These are phyloP conservation scores for Tulasnella sp. DNA, from an alignment of 768 basidiomycete genomes.

Conservation along the genomic window DNA sequence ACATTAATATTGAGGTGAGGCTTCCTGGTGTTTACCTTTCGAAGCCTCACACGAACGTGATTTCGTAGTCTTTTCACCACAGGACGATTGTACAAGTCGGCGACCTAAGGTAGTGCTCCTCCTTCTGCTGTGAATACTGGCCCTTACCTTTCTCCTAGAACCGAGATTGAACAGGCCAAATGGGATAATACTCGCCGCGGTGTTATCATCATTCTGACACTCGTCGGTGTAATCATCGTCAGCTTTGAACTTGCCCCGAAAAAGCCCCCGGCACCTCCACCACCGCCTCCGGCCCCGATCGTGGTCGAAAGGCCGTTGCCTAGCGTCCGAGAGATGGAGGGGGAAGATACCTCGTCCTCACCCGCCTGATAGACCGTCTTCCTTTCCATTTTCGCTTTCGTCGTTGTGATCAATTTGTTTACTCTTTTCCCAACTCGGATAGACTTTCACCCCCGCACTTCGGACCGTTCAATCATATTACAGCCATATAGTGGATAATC, in stretches of 20 bases:
- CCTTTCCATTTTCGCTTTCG: not conserved
- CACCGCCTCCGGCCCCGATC: slow-evolving; percentile 19
- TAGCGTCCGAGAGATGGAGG: slow-evolving; percentile 7
- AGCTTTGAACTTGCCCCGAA: slow-evolving; percentile 51
- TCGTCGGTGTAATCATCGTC: slow-evolving; percentile 42
- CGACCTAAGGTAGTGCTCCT: slow-evolving; percentile 46
- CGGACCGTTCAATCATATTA: not conserved
- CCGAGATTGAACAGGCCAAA: slow-evolving; percentile 73
- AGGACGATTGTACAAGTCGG: slow-evolving; percentile 65
- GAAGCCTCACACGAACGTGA: not conserved
- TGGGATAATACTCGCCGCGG: slow-evolving; percentile 86
- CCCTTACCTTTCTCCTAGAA: slow-evolving; percentile 26
- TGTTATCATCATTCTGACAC: slow-evolving; percentile 35
- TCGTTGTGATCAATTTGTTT: not conserved
- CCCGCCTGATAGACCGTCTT: not conserved
- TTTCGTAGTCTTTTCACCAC: slow-evolving; percentile 59
- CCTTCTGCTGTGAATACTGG: not conserved
- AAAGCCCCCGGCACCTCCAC: slow-evolving; percentile 29
- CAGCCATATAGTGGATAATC: not conserved
- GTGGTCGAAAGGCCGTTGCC: slow-evolving; percentile 3
- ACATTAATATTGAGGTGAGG: slow-evolving; percentile 73
- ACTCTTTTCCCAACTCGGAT: not conserved
- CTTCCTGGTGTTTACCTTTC: not conserved
- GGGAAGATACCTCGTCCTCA: not conserved
- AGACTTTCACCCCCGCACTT: not conserved